Base-by-base conservation (phyloP, 2,329 filamentous ascomycete species). In the Xylariales sp. region DNA sequence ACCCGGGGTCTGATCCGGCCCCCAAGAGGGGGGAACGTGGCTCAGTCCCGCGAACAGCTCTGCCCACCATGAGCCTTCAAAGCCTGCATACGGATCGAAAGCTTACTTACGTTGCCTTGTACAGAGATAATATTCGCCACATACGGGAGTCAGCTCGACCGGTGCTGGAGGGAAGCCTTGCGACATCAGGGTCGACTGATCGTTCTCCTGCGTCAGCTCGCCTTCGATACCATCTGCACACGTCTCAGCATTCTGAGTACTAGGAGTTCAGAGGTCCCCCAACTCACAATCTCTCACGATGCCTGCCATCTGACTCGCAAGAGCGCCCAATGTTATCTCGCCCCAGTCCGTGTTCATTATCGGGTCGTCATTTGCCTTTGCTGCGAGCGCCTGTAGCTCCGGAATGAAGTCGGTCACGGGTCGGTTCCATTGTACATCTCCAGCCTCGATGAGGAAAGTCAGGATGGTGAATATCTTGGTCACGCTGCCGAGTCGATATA, bases 381-480 rank as follows among this genome's bases (percentile, higher is more conserved):
- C 31, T 8, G 57, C 43, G 1, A 48, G 18, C 21, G 51, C 45
- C n/a, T n/a, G n/a, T 2, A 60, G 40, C 43, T 58, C 52, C 1
- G 57, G 57, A 1, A 60, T 43, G 33, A 49, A 57, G 22, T 52
- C 46, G 3, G 56, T 58, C 7, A 59, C 50, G 3, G 57, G 57
- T 6, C 51, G 50, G 22, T 59, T 59, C 48, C 51, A 57, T 31
- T 55, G 51, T 9, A 38, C 35, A 14, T 58, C 56, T 4, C 56
- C 57, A 2, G 48, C 55, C 35, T 59, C 54, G 16, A 46, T 32
- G 3, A 60, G 48, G 31, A 58, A 59, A 5, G 55, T 57, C 31
- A 58, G 29, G 12, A 59, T 55, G 6, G 56, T 60, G 42, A 59
- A 59, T 20, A 60, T 55, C 46, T 60, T 60, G 4, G 57, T 58